phyloP scores from a whole-genome alignment of 352 stramenopile genomes.

The Phytophthora ohioensis region DNA sequence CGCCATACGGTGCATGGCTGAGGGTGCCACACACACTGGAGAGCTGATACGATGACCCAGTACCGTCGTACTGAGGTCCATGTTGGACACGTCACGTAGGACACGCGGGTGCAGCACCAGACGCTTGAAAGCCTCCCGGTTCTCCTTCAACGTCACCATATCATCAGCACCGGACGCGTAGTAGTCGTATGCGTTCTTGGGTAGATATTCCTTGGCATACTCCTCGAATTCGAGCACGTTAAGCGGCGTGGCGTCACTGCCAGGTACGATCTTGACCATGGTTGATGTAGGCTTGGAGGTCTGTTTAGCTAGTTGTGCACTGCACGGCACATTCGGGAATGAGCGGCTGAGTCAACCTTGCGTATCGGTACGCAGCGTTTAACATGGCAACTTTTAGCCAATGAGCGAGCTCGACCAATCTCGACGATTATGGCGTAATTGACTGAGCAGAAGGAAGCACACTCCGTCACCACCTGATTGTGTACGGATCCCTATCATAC shows the following conservation, averaged over 20 bases:
- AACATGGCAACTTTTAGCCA: conserved; percentile 17
- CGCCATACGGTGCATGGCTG: conserved; percentile 95
- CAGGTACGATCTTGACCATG: conserved; percentile 75
- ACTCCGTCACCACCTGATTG: no score
- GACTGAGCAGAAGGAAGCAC: neutral
- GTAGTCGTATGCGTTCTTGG: conserved; percentile 94
- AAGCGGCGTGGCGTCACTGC: conserved; percentile 77
- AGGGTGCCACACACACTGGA: conserved; percentile 93
- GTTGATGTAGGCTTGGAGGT: neutral
- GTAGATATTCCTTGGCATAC: conserved; percentile 89
- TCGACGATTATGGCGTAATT: conserved; percentile 12
- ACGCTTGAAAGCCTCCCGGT: conserved; percentile 92
- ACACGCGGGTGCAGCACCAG: conserved; percentile 95
- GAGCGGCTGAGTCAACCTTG: conserved; percentile 24
- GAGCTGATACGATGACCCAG: conserved; percentile 92
- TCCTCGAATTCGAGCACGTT: conserved; percentile 93
- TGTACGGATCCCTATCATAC: no score
- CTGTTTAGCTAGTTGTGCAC: conserved; percentile 18
- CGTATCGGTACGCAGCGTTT: conserved; percentile 16
- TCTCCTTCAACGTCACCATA: conserved; percentile 85
- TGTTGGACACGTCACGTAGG: conserved; percentile 93
- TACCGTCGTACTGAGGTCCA: conserved; percentile 92
- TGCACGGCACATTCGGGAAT: conserved; percentile 12
- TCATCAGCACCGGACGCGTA: conserved; percentile 95
- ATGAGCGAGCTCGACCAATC: conserved; percentile 31